A percentile compares a stretch with the other conserved stretches of the same genome.
Evolutionary conservation across 495 filamentous ascomycete species (phyloP).

Genomic region (Antarctomyces pellizariae): DNA sequence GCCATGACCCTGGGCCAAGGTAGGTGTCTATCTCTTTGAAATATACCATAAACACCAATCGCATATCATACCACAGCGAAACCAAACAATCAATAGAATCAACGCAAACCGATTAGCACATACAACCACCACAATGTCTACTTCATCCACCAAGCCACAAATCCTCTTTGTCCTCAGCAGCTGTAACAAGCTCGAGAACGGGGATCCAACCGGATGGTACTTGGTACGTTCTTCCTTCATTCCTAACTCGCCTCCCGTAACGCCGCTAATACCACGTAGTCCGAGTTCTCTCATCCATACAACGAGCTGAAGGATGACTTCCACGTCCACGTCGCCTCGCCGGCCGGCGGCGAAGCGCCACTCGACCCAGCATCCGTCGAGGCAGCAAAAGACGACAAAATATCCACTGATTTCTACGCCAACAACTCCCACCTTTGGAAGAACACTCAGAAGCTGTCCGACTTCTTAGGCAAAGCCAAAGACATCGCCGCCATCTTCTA

Average conservation of each 20-base stretch:
- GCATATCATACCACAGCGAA: too few species aligned
- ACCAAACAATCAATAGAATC: too few species aligned
- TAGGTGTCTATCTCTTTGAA: too few species aligned
- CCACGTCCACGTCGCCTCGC: slow-evolving; percentile 38
- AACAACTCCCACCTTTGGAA: slow-evolving; percentile 33
- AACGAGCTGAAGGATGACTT: slow-evolving; percentile 29
- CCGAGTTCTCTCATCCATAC: slow-evolving; percentile 51
- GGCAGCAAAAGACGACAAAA: slow-evolving; percentile 28
- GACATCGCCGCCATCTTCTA: slow-evolving; percentile 52
- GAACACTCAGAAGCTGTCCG: slow-evolving; percentile 28
- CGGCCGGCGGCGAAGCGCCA: slow-evolving; percentile 40
- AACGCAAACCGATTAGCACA: too few species aligned
- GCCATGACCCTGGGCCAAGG: too few species aligned
- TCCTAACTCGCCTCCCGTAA: neutral
- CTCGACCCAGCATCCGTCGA: slow-evolving; percentile 43
- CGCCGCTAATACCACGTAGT: slow-evolving; percentile 15
- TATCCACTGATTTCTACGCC: slow-evolving; percentile 26
- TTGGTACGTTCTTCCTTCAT: slow-evolving; percentile 20
- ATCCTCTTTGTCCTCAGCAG: slow-evolving; percentile 49
- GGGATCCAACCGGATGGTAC: slow-evolving; percentile 40
- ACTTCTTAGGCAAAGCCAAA: slow-evolving; percentile 23
- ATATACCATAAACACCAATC: too few species aligned
- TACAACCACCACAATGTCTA: too few species aligned
- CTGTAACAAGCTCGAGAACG: slow-evolving; percentile 25
- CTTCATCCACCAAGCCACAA: slow-evolving; percentile 22